Evolutionary conservation across 768 basidiomycete species (phyloP).

Genomic region (Trametes villosa): DNA sequence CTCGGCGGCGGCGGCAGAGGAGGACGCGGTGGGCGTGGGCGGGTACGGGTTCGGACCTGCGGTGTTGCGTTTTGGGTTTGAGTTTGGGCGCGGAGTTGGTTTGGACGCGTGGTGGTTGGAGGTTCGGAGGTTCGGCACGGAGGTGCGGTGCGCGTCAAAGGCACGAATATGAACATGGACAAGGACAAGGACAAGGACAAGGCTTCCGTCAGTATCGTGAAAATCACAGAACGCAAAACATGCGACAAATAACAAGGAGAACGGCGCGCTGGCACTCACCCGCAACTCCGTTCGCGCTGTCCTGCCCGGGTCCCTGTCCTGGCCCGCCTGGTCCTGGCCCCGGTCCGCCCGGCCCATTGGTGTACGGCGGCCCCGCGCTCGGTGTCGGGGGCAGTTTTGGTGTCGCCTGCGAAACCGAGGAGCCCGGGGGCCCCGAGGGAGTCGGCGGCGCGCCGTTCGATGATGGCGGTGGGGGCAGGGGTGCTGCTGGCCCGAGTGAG

Average conservation of each 20-base stretch:
- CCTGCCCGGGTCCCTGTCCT: slow-evolving; percentile 21
- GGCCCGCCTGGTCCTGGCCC: slow-evolving; percentile 16
- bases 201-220: background rate
- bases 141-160: background rate
- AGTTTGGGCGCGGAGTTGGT: too few species aligned
- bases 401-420: slow-evolving; percentile 31
- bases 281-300: slow-evolving; percentile 22
- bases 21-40: slow-evolving; percentile 35
- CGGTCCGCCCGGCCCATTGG: slow-evolving; percentile 22
- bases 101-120: too few species aligned
- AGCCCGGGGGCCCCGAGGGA: slow-evolving; percentile 10
- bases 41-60: slow-evolving; percentile 27
- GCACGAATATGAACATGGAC: background rate
- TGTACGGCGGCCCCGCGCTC: slow-evolving; percentile 21
- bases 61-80: too few species aligned
- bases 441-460: slow-evolving; percentile 19
- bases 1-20: slow-evolving; percentile 31
- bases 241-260: background rate
- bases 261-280: slow-evolving; percentile 15
- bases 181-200: background rate
- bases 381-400: slow-evolving; percentile 41
- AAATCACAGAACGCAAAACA: background rate
- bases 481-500: slow-evolving; percentile 25
- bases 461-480: slow-evolving; percentile 16
- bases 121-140: too few species aligned